Evolutionary conservation across 495 filamentous ascomycete genomes (phyloP).

Genomic region (Lasiosphaeria miniovina): DNA sequence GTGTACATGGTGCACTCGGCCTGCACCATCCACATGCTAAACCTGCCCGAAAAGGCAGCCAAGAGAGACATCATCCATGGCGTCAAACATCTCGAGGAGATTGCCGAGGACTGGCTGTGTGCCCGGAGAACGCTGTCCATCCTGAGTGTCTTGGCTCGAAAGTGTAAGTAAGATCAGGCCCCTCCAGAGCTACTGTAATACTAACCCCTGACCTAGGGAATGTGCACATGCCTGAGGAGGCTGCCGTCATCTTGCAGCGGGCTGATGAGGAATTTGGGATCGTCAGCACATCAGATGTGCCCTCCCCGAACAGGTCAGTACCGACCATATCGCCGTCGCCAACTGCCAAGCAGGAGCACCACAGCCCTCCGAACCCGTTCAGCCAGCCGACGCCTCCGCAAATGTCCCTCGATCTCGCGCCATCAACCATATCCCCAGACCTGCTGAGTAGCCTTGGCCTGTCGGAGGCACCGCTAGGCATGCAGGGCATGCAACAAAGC

Average conservation of each 20-base stretch:
- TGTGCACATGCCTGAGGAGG: slow-evolving; percentile 81
- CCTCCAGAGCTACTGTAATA: no score
- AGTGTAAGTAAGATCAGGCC: slow-evolving; percentile 46
- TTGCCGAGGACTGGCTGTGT: slow-evolving; percentile 91
- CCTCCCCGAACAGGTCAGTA: slow-evolving; percentile 40
- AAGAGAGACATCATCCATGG: slow-evolving; percentile 85
- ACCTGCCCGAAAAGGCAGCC: slow-evolving; percentile 85
- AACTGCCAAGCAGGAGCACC: slow-evolving; percentile 24
- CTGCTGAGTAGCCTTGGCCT: slow-evolving; percentile 21
- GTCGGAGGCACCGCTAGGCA: slow-evolving; percentile 1
- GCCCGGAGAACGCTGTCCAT: slow-evolving; percentile 83
- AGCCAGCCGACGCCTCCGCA: slow-evolving; percentile 26
- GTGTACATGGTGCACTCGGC: slow-evolving; percentile 94
- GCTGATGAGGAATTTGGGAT: slow-evolving; percentile 53
- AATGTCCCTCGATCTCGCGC: slow-evolving; percentile 17
- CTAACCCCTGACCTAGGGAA: slow-evolving; percentile 39
- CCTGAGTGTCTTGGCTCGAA: slow-evolving; percentile 75
- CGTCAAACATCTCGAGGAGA: slow-evolving; percentile 91
- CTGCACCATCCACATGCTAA: slow-evolving; percentile 91
- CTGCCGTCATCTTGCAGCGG: slow-evolving; percentile 65
- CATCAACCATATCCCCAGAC: slow-evolving; percentile 25
- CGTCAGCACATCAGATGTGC: slow-evolving; percentile 55
- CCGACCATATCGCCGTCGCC: slow-evolving; percentile 26
- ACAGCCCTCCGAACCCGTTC: slow-evolving; percentile 27
- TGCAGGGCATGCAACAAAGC: neutral